A percentile compares a stretch with the other conserved stretches of the same genome.
phyloP scores from a whole-genome alignment of 257 asterid species.

The Cynanchum wilfordii region DNA sequence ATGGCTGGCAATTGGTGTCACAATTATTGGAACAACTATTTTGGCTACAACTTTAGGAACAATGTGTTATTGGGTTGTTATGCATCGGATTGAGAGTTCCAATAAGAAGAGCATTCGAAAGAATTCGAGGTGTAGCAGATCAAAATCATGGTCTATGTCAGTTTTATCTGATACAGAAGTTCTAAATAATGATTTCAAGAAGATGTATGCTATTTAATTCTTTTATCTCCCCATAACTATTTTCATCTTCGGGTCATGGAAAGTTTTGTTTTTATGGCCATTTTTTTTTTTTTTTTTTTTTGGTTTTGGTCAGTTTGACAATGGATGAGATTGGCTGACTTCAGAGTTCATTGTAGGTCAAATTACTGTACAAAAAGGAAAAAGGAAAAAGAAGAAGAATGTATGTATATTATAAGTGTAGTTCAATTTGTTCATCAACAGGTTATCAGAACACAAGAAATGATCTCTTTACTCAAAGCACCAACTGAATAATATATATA shows the following conservation, averaged over 20 bases:
- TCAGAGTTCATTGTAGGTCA: background rate
- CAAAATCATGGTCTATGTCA: constrained; percentile 44
- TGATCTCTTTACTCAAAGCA: too few species aligned
- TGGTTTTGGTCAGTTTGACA: background rate
- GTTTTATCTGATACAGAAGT: constrained; percentile 55
- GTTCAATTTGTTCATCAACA: too few species aligned
- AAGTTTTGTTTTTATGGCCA: background rate
- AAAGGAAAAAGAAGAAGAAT: too few species aligned
- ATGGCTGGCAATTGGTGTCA: constrained; percentile 48
- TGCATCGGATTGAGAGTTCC: constrained; percentile 36
- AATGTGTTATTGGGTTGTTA: constrained; percentile 50
- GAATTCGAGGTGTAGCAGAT: constrained; percentile 31
- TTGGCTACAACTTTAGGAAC: constrained; percentile 45
- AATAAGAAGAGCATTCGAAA: constrained; percentile 32
- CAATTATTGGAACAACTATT: constrained; percentile 42
- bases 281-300: too few species aligned
- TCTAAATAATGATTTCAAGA: constrained; percentile 52
- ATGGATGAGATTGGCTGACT: constrained; percentile 3
- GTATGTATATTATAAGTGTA: too few species aligned
- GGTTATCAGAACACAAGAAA: too few species aligned
- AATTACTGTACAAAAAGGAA: background rate
- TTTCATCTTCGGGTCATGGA: background rate
- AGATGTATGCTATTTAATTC: constrained; percentile 74
- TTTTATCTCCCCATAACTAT: constrained; percentile 1
- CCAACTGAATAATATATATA: too few species aligned